Conservation (phyloP, 1,284 basidiomycete species). For the Pascua sp. region DNA sequence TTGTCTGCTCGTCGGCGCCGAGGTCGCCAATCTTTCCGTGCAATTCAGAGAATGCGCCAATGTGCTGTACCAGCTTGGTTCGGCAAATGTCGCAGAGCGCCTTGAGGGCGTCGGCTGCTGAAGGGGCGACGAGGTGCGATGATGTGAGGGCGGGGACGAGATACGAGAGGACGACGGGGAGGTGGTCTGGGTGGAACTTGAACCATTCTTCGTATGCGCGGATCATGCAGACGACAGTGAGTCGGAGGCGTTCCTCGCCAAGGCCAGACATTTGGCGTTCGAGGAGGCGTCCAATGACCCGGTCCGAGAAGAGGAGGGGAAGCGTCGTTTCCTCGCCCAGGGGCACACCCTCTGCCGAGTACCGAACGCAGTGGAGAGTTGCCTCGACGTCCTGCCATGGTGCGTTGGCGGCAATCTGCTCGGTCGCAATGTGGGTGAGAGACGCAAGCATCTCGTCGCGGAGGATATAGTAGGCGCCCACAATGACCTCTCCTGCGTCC, state of each 20-base stretch:
- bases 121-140: slow-evolving; percentile 66
- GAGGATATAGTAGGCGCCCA: slow-evolving; percentile 86
- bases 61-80: slow-evolving; percentile 70
- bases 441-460: slow-evolving; percentile 73
- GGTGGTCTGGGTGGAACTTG: slow-evolving; percentile 54
- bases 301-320: slow-evolving; percentile 64
- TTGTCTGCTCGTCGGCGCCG: slow-evolving; percentile 78
- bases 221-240: slow-evolving; percentile 66
- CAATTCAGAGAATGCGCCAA: slow-evolving; percentile 74
- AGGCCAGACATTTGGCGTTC: slow-evolving; percentile 53
- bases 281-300: slow-evolving; percentile 65
- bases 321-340: slow-evolving; percentile 65
- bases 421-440: slow-evolving; percentile 61
- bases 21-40: slow-evolving; percentile 70
- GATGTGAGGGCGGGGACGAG: slow-evolving; percentile 60
- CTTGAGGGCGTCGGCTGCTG: slow-evolving; percentile 72
- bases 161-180: slow-evolving; percentile 60
- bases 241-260: slow-evolving; percentile 60
- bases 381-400: slow-evolving; percentile 68
- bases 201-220: slow-evolving; percentile 84
- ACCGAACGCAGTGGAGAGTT: slow-evolving; percentile 75
- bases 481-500: slow-evolving; percentile 83
- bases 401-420: slow-evolving; percentile 43
- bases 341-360: slow-evolving; percentile 79
- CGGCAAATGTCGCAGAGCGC: slow-evolving; percentile 84